Evolutionary conservation across 345 rosid genomes (phyloP).

Genomic region (Lepidium aucheri): DNA sequence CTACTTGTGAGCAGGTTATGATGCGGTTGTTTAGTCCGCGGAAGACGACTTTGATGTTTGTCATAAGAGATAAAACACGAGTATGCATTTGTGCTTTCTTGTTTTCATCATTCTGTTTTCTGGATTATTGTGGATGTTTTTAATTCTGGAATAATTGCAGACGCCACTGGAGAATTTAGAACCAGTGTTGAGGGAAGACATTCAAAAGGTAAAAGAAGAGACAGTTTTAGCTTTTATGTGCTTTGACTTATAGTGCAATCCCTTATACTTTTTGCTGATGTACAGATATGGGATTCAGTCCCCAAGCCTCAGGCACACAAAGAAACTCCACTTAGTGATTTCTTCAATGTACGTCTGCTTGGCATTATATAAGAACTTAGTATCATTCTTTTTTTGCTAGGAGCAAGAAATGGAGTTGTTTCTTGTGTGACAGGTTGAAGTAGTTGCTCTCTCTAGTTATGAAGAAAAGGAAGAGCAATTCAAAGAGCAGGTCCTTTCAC

Average conservation of each 20-base stretch:
- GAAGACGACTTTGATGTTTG: conserved; percentile 96
- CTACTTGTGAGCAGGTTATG: conserved; percentile 68
- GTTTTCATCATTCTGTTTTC: not conserved
- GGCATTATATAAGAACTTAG: conserved; percentile 4
- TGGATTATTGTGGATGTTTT: conserved; percentile 3
- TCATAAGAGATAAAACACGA: conserved; percentile 96
- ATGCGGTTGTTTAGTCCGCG: conserved; percentile 99
- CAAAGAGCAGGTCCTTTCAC: conserved; percentile 72
- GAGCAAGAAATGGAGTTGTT: not conserved
- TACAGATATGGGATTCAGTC: conserved; percentile 96
- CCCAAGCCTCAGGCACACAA: conserved; percentile 91
- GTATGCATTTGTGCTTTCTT: conserved; percentile 27
- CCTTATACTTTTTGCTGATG: conserved; percentile 9
- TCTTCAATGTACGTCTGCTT: conserved; percentile 67
- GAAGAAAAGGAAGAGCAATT: conserved; percentile 98
- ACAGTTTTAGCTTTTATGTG: conserved; percentile 11
- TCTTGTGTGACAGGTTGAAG: conserved; percentile 67
- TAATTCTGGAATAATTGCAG: conserved; percentile 37
- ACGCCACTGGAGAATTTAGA: conserved; percentile 93
- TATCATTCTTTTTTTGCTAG: conserved; percentile 1
- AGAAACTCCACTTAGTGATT: conserved; percentile 92
- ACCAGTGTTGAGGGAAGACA: conserved; percentile 92
- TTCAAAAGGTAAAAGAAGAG: conserved; percentile 63
- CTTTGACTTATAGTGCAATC: not conserved
- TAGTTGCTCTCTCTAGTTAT: conserved; percentile 93